Conservation (phyloP, 1,139 yeast species). For the Lodderomyces metapsilosis region DNA sequence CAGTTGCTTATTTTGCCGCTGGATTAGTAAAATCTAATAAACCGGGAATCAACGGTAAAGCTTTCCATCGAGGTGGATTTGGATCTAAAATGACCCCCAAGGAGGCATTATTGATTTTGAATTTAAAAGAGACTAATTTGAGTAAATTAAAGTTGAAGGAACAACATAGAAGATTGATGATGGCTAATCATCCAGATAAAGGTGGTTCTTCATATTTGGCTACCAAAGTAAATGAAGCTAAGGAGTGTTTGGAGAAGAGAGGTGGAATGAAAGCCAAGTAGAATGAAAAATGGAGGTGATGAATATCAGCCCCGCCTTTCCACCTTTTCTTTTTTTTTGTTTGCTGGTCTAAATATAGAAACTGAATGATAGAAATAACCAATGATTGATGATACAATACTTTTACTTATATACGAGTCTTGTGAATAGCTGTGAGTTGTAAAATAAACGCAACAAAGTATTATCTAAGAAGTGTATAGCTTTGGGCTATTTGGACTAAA, state of each 20-base stretch:
- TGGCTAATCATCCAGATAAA: constrained; percentile 97
- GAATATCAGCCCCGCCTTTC: too few relatives aligned
- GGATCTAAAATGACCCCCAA: constrained; percentile 85
- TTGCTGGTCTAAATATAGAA: too few relatives aligned
- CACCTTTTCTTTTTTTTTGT: too few relatives aligned
- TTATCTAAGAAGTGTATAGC: too few relatives aligned
- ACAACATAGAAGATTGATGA: constrained; percentile 80
- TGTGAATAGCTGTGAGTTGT: constrained; percentile 3
- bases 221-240: constrained; percentile 95
- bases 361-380: too few relatives aligned
- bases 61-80: constrained; percentile 83
- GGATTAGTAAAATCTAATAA: constrained; percentile 69
- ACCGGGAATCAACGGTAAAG: constrained; percentile 71
- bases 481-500: not conserved
- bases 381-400: not conserved
- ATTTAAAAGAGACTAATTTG: constrained; percentile 75
- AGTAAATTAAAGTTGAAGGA: constrained; percentile 81
- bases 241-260: constrained; percentile 86
- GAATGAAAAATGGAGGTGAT: constrained; percentile 1
- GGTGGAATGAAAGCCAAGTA: constrained; percentile 55
- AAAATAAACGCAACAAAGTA: too few relatives aligned
- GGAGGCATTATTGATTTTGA: constrained; percentile 88
- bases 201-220: constrained; percentile 97
- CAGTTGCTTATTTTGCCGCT: constrained; percentile 62
- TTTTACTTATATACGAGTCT: not conserved